Evolutionary conservation across 305 asterid genomes (phyloP), one percentile per base, ranked within the genome.

Genomic region (Solanum hybrid): DNA sequence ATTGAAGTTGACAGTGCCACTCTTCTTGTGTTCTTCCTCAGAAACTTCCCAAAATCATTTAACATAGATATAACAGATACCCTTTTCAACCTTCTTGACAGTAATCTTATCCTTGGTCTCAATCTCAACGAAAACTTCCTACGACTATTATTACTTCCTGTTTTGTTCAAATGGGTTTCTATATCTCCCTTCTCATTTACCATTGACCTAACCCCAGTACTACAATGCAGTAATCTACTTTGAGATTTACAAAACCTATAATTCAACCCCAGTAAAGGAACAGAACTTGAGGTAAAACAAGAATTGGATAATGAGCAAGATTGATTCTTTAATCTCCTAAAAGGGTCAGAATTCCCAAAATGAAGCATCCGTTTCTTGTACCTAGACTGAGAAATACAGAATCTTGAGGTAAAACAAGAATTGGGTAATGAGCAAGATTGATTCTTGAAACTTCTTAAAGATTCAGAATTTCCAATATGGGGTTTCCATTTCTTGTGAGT

Each of bases 41-140:
- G 29, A 92, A 95, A 97, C 28, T 94, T 90, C 3, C 92, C 93
- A 12, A 95, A 6, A 85, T 95, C 92, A 88, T 94, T 94, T 51
- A 96, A 81, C 84, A 92, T 42, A 22, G 97, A 95, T 78, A 89
- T 92, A 85, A 96, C 89, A 22, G 95, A 92, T 79, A 86, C 92
- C 93, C 91, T 95, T 90, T 90, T 95, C 95, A 95, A 90, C 91
- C 92, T 95, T 88, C 93, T 93, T 6, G 93, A 89, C 86, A 94
- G 90, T 33, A 96, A 94, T 77, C 95, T 90, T 37, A 95, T 64
- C 93, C 97, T 92, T 37, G 96, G 95, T 86, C 95, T 96, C 92
- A 96, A 93, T 88, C 98, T 95, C 89, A 95, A 92, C 3, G 95
- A 90, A 91, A 93, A 92, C 85, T 91, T 94, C 95, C 94, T 94